phyloP scores from a whole-genome alignment of 202 grass and related monocot genomes.

The Panicum hallii region DNA sequence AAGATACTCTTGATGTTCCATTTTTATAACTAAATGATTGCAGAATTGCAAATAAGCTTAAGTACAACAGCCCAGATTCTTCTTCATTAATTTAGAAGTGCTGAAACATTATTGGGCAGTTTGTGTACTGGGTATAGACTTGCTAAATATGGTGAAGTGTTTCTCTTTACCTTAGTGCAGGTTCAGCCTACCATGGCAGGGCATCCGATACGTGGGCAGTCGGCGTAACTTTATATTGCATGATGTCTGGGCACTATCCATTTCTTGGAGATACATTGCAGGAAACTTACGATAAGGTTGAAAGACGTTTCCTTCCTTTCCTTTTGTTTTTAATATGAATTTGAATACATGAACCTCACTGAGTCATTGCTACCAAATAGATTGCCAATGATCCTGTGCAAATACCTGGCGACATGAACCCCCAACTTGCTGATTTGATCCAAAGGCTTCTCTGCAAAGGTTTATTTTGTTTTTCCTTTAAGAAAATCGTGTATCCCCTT shows the following conservation, averaged over 20 bases:
- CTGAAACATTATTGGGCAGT: conserved; percentile 19
- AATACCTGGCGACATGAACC: conserved; percentile 63
- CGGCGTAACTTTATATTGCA: conserved; percentile 92
- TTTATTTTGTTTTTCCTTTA: conserved; percentile 24
- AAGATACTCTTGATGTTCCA: background rate
- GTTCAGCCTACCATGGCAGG: conserved; percentile 75
- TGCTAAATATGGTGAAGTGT: conserved; percentile 25
- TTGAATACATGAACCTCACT: conserved; percentile 24
- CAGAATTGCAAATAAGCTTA: conserved; percentile 24
- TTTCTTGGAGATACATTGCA: conserved; percentile 89
- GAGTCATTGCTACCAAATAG: conserved; percentile 34
- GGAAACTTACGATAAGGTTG: conserved; percentile 89
- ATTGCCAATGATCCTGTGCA: conserved; percentile 71
- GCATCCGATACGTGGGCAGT: conserved; percentile 89
- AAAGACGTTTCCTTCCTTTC: background rate
- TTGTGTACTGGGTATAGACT: background rate
- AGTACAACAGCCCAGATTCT: background rate
- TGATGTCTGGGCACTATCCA: conserved; percentile 83
- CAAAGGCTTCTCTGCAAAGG: conserved; percentile 89
- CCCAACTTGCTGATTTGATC: conserved; percentile 73
- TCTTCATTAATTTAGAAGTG: background rate
- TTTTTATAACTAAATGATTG: conserved; percentile 33
- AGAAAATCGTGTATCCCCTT: background rate
- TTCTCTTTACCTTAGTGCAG: conserved; percentile 38
- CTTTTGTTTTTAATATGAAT: background rate